Base-by-base conservation (phyloP, 768 basidiomycete species). In the Termitomyces sp. region DNA sequence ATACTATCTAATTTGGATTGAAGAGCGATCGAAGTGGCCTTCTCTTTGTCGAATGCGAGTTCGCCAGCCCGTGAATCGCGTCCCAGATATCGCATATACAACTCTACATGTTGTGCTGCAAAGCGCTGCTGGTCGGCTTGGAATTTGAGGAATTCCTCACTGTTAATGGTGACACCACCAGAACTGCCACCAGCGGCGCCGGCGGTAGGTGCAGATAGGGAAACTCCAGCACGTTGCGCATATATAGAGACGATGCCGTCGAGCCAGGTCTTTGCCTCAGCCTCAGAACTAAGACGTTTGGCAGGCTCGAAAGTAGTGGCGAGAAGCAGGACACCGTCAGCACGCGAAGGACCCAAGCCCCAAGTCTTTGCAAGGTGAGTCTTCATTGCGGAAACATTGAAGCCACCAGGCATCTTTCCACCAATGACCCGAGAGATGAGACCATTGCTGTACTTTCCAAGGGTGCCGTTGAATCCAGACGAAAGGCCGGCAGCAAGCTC, bases 401-500 rank as follows among this genome's bases (percentile, higher is more conserved):
- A 99, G 35, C 96, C 96, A 68, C 97, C 97, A 32, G 97, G 97
- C 92, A 99, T 96, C 75, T 99, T 99, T 45, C 86, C 85, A 55
- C 94, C 92, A 50, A 98, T 79, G 67, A 98, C 80, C 54, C 97
- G 91, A 28, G 94, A 92, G 50, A 98, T 79, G 42, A 99, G 80
- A 21, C 93, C 87, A 44, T 82, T 87, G 12, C 90, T 90, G 74
- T 98, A 93, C 71, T 98, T 99, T 66, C 97, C 97, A 26, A 96
- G 83, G 5, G 78, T 66, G n/a, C 94, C 95, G 38, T 83, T 74
- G 74, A 90, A 91, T 6, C 94, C 94, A 52, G 83, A 77, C 10
- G 81, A 77, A 34, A 98, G 75, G 15, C 91, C 86, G 28, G 93
- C 81, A 41, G 94, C 97, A 10, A 99, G 85, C 67, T 99, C 97